Evolutionary conservation across 1,139 yeast species (phyloP), one percentile per base, ranked within the genome.

Genomic region (Hanseniaspora gamundiae): DNA sequence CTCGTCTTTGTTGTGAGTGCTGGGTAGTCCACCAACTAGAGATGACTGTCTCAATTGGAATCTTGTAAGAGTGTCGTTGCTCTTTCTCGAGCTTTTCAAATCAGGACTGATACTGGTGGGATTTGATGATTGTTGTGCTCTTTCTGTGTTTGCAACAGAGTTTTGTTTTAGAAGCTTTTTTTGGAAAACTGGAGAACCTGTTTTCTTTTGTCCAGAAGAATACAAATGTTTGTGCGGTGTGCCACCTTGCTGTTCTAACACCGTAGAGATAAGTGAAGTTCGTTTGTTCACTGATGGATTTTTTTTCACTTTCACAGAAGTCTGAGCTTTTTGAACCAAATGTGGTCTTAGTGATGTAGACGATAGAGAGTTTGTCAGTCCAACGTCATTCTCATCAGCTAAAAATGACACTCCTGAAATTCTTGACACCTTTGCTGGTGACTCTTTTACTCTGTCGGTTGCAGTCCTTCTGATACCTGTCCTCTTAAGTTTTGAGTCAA

Each of bases 271-370:
- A 6, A 27, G 19, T 10, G 35, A 33, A 14, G 20, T 26, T 11
- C 30, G 9, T n/a, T n/a, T n/a, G n/a, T 10, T 16, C 6, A 24
- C 11, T 17, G 47, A 40, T 36, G 40, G 45, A 28, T 42, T 44
- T 22, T 43, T 43, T 13, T 33, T 35, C 17, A 35, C 30, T 19
- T 35, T 35, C 7, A 29, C 8, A n/a, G 22, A 19, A 39, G 26
- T 13, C 20, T 42, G 38, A 10, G 17, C 38, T 19, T 10, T 24
- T 30, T 42, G 21, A 14, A 20, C 20, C 1, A 52, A 45, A 20
- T 40, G 40, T 29, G 54, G 42, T 39, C 49, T 48, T 11, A 46
- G 43, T 14, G 62, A 61, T 10, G 62, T 58, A 2, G 61, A 61
- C 4, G 53, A 50, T 16, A 51, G 13, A 39, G 42, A 56, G 57